Evolutionary conservation across 148 eudicot species (phyloP), one percentile per base, ranked within the genome.

Genomic region (Arbutus unedo): DNA sequence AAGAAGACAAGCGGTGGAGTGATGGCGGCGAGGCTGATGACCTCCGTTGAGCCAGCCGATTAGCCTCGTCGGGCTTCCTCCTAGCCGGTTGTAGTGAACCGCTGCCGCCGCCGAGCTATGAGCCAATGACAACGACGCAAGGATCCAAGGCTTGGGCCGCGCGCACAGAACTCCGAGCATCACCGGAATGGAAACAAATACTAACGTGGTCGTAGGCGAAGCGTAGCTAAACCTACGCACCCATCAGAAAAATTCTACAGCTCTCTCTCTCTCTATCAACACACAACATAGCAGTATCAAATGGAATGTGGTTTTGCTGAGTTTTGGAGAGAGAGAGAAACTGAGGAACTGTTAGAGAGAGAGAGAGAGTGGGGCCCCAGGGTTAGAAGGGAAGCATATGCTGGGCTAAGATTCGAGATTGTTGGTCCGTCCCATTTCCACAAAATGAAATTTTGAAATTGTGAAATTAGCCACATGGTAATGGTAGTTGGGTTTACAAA

Each of bases 111-210:
- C 73, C 16, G 82, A 38, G 70, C 55, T 56, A 83, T 83, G 81
- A 83, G 77, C 74, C 85, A 83, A 81, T 41, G 89, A 80, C 8
- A 85, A 88, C 8, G 88, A 84, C 1, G 88, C 82, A 23, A 89
- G 80, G 49, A 86, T 84, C 93, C 89, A 91, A 75, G 89, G 90
- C 84, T 88, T 93, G 15, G 92, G 90, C 51, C 94, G 91, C n/a
- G 86, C 86, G 83, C 91, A 91, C 51, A 93, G 83, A 81, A 90
- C 80, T 8, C 91, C 93, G 2, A 92, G 95, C 95, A 92, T 92
- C 88, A 89, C 90, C 86, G 84, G 81, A 82, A 57, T 57, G 31
- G 45, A 8, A 18, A 21, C 23, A 49, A 18, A 9, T 3, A 25
- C 47, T 80, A 16, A 80, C 49, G 74, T 66, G 82, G 43, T 51